Evolutionary conservation across 202 grass and related monocot species (phyloP).

Genomic region (Musa balbisiana): DNA sequence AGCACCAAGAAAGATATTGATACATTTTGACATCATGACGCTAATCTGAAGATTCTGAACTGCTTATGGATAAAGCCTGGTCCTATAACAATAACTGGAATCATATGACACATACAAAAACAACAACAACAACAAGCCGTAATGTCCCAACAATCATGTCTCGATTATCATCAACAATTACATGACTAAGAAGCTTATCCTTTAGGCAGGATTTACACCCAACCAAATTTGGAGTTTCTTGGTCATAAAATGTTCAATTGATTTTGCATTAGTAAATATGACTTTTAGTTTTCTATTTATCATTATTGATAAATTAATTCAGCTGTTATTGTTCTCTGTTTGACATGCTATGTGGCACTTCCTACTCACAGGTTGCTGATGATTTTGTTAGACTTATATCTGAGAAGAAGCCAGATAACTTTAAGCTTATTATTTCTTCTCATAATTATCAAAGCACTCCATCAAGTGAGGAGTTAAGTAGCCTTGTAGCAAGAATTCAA

Average conservation of each 20-base stretch:
- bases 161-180: not conserved
- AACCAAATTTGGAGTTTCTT: not conserved
- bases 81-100: not conserved
- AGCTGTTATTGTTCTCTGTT: not conserved
- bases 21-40: not conserved
- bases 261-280: not conserved
- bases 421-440: constrained; percentile 94
- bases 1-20: not conserved
- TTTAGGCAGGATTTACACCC: not conserved
- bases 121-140: too few species aligned
- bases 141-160: too few species aligned
- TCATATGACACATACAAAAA: too few species aligned
- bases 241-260: not conserved
- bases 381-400: constrained; percentile 65
- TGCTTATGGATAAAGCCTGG: not conserved
- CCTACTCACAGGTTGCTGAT: constrained; percentile 59
- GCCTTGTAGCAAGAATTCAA: constrained; percentile 88
- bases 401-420: constrained; percentile 72
- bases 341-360: not conserved
- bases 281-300: not conserved
- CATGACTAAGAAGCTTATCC: not conserved
- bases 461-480: constrained; percentile 63
- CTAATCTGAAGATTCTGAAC: not conserved
- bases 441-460: constrained; percentile 92
- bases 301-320: not conserved